Evolutionary conservation across 2,329 filamentous ascomycete genomes (phyloP).

Genomic region (Beauveria rudraprayagi): DNA sequence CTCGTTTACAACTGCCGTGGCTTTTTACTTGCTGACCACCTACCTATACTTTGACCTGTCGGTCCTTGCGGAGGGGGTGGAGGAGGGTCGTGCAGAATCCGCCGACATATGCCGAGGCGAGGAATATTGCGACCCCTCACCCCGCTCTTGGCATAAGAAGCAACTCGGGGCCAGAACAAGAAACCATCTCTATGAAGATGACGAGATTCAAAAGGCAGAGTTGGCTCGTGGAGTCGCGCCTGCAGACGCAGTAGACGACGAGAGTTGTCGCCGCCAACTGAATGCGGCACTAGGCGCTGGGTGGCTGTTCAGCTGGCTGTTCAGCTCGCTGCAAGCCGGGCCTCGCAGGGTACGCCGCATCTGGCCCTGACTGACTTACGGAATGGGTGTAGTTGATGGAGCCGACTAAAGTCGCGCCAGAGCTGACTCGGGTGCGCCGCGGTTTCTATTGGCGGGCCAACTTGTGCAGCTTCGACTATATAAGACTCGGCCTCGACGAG

Average conservation of each 20-base stretch:
- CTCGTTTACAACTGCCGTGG: constrained; percentile 6
- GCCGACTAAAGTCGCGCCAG: not conserved
- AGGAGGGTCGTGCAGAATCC: not conserved
- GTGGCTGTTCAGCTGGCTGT: constrained; percentile 3
- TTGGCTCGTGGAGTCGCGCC: not conserved
- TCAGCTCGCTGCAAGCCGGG: constrained; percentile 2
- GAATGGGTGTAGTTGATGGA: not conserved
- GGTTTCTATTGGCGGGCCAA: not conserved
- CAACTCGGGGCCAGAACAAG: not conserved
- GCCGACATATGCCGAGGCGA: not conserved
- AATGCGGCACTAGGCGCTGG: not conserved
- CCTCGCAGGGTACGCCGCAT: not conserved
- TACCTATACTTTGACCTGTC: not conserved
- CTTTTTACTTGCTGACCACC: constrained; percentile 5
- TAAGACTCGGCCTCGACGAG: not conserved
- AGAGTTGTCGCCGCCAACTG: not conserved
- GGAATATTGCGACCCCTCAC: not conserved
- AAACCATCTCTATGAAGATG: not conserved
- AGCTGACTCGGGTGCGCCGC: not conserved
- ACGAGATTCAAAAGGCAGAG: not conserved
- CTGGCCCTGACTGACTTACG: not conserved
- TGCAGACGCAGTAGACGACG: not conserved
- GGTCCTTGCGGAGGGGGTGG: not conserved
- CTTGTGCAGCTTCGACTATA: not conserved
- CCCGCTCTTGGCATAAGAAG: not conserved